Evolutionary conservation across 2,329 filamentous ascomycete genomes (phyloP).

Genomic region (Aspergillus fijiensis): DNA sequence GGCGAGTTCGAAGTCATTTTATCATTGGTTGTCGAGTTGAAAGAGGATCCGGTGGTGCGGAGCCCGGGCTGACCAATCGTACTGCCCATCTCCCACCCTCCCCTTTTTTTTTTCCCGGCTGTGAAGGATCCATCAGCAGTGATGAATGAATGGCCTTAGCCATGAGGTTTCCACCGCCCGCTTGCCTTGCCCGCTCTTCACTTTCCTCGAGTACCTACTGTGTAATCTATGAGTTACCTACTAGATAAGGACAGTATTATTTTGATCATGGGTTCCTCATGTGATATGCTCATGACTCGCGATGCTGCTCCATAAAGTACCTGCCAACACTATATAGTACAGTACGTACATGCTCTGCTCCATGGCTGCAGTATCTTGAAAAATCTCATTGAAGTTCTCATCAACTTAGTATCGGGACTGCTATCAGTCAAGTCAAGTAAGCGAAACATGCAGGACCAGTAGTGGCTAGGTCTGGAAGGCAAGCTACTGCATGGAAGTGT

Average conservation of each 20-base stretch:
- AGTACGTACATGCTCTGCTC: neutral
- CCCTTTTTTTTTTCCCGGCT: constrained; percentile 15
- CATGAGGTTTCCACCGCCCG: neutral
- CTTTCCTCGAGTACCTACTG: neutral
- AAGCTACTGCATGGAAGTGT: neutral
- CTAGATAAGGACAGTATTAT: too few species aligned
- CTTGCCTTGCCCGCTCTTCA: neutral
- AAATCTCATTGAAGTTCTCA: neutral
- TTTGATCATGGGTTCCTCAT: neutral
- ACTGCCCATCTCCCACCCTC: neutral
- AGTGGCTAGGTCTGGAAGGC: neutral
- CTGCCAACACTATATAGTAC: neutral
- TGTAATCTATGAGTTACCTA: too few species aligned
- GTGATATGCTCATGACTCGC: neutral
- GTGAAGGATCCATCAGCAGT: neutral
- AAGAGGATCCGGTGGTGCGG: constrained; percentile 8
- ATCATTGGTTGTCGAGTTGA: constrained; percentile 8
- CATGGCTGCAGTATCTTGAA: too few species aligned
- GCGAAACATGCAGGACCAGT: neutral
- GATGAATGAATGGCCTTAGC: neutral
- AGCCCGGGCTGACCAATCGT: constrained; percentile 11
- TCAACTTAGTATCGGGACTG: neutral
- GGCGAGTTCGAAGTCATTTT: neutral
- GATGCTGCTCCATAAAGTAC: neutral
- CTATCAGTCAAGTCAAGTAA: neutral